Base-by-base conservation (phyloP, 768 basidiomycete genomes). In the Suillus brevipes region DNA sequence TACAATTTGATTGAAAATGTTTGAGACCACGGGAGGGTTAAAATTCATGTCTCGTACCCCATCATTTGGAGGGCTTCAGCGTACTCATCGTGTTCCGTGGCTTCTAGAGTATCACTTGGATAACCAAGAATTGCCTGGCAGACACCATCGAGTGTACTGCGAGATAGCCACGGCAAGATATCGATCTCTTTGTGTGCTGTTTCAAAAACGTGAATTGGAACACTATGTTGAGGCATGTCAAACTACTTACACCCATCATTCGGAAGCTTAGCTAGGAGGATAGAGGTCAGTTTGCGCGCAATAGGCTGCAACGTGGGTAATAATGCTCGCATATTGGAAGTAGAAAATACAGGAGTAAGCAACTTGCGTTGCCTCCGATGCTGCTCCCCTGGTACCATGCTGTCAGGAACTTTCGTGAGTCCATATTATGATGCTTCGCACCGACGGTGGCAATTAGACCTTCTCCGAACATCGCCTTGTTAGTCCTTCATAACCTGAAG, bases 401-500 rank as follows among this genome's bases (percentile, higher is more conserved):
- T 28, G 50, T 52, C 25, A 52, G 16, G 16, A 14, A 52, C 47
- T 28, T 13, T 16, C 3, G 16, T 47, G 63, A 71, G 70, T 37
- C 82, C 5, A 65, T 25, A 56, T 16, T 60, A 64, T 28, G 50
- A 52, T 28, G 50, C 25, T 49, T 2, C 71, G 49, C 23, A 69
- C 71, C 72, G 28, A 59, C 18, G 13, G 71, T 70, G 8, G 72
- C 55, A 16, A 84, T 78, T 43, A 84, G 65, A 1, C 84, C 83
- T 4, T 80, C 79, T 1, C 84, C 84, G 66, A 85, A 83, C 36
- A 82, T 78, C 13, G 79, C 69, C 64, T 77, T 78, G 67, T 83
- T 84, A 1, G 77, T 78, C 59, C 83, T 84, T 57, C 12, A 40
- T 28, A 50, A 42, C 14, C 47, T 20, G 28, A 45, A 34, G 10